Percentiles rank a stretch among this genome's conserved stretches.
Evolutionary conservation across 2,329 filamentous ascomycete species (phyloP).

Genomic region (Trichoderma cornu-damae): DNA sequence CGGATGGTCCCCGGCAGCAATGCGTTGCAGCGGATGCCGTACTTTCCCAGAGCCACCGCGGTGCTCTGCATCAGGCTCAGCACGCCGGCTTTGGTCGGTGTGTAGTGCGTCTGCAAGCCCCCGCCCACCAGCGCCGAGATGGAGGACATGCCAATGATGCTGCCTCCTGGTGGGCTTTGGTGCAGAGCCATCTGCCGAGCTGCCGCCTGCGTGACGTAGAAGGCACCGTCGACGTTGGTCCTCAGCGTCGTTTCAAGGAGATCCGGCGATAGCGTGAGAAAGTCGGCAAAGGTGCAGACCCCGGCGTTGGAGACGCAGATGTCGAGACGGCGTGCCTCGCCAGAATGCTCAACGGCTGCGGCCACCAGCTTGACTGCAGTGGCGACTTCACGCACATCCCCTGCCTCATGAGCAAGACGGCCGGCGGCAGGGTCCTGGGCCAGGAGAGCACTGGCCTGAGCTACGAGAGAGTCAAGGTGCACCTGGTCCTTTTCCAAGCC

Average conservation of each 20-base stretch:
- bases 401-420: slow-evolving; percentile 60
- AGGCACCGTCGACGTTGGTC: slow-evolving; percentile 84
- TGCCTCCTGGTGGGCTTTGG: slow-evolving; percentile 63
- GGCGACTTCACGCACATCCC: slow-evolving; percentile 70
- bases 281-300: slow-evolving; percentile 82
- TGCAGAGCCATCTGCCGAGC: slow-evolving; percentile 70
- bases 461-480: slow-evolving; percentile 50
- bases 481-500: slow-evolving; percentile 49
- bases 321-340: slow-evolving; percentile 55
- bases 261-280: slow-evolving; percentile 65
- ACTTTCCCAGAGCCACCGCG: slow-evolving; percentile 70
- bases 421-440: slow-evolving; percentile 44
- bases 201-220: slow-evolving; percentile 80
- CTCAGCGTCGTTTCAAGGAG: slow-evolving; percentile 67
- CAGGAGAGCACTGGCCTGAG: slow-evolving; percentile 46
- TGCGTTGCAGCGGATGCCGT: slow-evolving; percentile 77
- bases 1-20: slow-evolving; percentile 76
- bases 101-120: slow-evolving; percentile 76
- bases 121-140: slow-evolving; percentile 75
- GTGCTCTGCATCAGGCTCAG: slow-evolving; percentile 77
- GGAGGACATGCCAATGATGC: slow-evolving; percentile 71
- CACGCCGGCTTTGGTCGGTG: slow-evolving; percentile 81
- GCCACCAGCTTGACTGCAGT: slow-evolving; percentile 65
- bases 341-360: slow-evolving; percentile 55
- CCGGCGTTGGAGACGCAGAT: slow-evolving; percentile 87